phyloP scores from a whole-genome alignment of 768 basidiomycete species.

The Rhizopogon sp. region DNA sequence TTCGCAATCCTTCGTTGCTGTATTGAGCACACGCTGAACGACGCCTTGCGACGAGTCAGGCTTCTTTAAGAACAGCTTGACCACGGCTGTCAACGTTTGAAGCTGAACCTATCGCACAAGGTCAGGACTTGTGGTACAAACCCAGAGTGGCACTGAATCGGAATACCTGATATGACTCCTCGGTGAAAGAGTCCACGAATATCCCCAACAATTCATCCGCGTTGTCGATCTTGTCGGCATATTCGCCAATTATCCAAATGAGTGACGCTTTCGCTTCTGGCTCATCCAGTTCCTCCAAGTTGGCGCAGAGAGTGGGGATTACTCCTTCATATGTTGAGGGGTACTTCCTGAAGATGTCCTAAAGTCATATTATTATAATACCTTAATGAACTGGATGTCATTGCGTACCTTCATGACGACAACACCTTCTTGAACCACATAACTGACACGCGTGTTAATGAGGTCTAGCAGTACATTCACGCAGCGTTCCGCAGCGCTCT shows the following conservation, averaged over 20 bases:
- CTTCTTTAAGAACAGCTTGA: conserved; percentile 94
- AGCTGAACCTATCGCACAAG: conserved; percentile 53
- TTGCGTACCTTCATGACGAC: no score
- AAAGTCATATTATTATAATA: neutral
- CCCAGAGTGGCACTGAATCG: neutral
- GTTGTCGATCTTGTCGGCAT: conserved; percentile 72
- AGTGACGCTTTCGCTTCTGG: conserved; percentile 97
- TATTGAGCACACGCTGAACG: no score
- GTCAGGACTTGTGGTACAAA: neutral
- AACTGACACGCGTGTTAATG: conserved; percentile 90
- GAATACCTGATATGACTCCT: conserved; percentile 85
- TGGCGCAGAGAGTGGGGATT: conserved; percentile 85
- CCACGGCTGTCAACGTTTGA: conserved; percentile 88
- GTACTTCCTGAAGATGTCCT: conserved; percentile 97
- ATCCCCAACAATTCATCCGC: conserved; percentile 87
- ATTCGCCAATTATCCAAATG: conserved; percentile 99
- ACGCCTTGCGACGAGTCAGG: conserved; percentile 88
- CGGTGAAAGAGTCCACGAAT: conserved; percentile 89
- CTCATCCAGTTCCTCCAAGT: conserved; percentile 95
- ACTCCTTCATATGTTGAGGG: conserved; percentile 95
- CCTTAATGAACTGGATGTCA: no score
- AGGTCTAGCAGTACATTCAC: conserved; percentile 92
- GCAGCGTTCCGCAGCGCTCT: conserved; percentile 87
- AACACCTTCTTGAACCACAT: conserved; percentile 97
- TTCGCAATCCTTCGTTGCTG: conserved; percentile 42